Conservation (phyloP, 257 asterid species). For the Nicotiana knightiana region DNA sequence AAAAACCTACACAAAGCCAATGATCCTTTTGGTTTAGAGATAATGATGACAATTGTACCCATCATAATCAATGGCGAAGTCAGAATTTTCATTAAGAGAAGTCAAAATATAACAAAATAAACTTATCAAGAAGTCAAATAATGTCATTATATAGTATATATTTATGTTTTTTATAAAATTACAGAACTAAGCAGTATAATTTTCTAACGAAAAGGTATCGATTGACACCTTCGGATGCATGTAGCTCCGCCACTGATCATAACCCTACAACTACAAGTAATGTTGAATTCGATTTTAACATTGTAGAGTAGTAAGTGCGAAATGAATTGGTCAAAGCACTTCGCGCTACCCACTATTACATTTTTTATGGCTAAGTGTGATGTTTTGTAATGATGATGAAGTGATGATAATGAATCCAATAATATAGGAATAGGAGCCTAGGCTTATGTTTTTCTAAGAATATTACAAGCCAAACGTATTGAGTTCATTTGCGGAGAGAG, state of each 20-base stretch:
- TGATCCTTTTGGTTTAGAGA: not conserved
- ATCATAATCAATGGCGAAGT: not conserved
- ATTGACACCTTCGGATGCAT: too few species aligned
- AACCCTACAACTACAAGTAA: not conserved
- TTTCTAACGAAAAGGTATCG: too few species aligned
- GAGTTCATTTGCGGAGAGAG: not conserved
- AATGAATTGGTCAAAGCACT: not conserved
- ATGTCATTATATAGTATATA: too few species aligned
- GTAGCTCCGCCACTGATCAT: too few species aligned
- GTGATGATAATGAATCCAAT: not conserved
- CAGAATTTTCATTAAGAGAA: too few species aligned
- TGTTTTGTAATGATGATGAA: not conserved
- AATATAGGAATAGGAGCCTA: conserved; percentile 1
- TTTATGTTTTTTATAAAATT: too few species aligned
- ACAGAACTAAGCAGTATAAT: too few species aligned
- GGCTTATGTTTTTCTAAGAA: not conserved
- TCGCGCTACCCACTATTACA: not conserved
- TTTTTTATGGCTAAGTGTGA: not conserved
- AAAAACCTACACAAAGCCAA: not conserved
- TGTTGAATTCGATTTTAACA: not conserved
- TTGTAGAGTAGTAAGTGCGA: not conserved
- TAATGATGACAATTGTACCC: not conserved
- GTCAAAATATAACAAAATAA: too few species aligned
- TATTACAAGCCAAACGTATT: not conserved
- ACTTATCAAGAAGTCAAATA: too few species aligned